Evolutionary conservation across 495 filamentous ascomycete species (phyloP).

Genomic region (Xylaria venustula): DNA sequence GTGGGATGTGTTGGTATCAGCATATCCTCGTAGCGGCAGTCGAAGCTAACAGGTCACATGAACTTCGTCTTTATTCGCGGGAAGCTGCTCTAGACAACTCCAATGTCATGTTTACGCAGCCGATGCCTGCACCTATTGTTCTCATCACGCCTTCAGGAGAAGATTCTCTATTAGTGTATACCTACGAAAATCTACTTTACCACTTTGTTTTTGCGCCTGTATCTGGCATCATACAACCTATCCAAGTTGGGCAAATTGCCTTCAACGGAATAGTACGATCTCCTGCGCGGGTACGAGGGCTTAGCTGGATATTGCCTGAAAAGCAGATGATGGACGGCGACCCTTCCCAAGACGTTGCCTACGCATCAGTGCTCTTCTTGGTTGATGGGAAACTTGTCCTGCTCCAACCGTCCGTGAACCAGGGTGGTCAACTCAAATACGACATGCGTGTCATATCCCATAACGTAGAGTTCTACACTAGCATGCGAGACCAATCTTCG

Average conservation of each 20-base stretch:
- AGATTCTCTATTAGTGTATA: conserved; percentile 94
- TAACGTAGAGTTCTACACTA: conserved; percentile 89
- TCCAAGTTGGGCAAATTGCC: conserved; percentile 93
- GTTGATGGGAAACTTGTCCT: conserved; percentile 96
- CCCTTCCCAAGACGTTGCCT: conserved; percentile 92
- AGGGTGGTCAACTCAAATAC: conserved; percentile 82
- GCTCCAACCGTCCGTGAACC: conserved; percentile 77
- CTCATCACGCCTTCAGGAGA: conserved; percentile 84
- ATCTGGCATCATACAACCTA: conserved; percentile 67
- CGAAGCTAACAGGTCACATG: conserved; percentile 77
- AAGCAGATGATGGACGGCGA: conserved; percentile 88
- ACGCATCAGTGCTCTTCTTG: conserved; percentile 88
- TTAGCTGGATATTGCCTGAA: conserved; percentile 95
- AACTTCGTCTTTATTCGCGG: conserved; percentile 89
- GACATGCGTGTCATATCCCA: conserved; percentile 97
- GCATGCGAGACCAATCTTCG: conserved; percentile 82
- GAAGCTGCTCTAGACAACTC: conserved; percentile 75
- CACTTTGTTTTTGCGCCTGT: conserved; percentile 82
- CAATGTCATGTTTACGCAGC: conserved; percentile 69
- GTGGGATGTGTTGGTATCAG: conserved; percentile 98
- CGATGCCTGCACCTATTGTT: conserved; percentile 79
- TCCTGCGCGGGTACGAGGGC: conserved; percentile 83
- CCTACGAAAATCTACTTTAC: conserved; percentile 92
- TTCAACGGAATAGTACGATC: conserved; percentile 95
- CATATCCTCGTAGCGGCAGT: conserved; percentile 94